Evolutionary conservation across 768 basidiomycete genomes (phyloP), one percentile per base, ranked within the genome.

Genomic region (Gymnopilus junonius): DNA sequence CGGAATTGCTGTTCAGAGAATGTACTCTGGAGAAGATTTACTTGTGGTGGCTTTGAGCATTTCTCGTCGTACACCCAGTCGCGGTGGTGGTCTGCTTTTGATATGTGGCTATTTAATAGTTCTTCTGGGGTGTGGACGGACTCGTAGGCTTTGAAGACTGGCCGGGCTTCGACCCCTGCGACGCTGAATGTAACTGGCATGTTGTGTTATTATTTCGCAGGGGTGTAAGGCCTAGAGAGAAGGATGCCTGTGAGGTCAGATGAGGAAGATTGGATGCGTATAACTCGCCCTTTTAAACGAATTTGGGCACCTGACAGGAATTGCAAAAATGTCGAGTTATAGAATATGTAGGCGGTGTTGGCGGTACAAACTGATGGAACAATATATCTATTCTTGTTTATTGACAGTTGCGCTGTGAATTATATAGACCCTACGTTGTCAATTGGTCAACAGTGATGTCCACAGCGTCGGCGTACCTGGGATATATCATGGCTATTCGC

Each of bases 131-230:
- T 27, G 15, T 46, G 25, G 32, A 51, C n/a, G 8, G 10, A 51
- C 15, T 48, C 48, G 32, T 21, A 39, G 42, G 45, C 17, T 20
- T 25, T 29, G 20, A 31, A 37, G 27, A 65, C 50, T 10, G 56
- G 46, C 10, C 59, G 20, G 34, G 64, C 23, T 27, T 50, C 37
- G 31, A 61, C 59, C 15, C 42, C 34, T n/a, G 64, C 64, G 27
- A 65, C 60, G 12, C 15, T 20, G 56, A 65, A 65, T 5, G 59
- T 32, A 0, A 65, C 55, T 11, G 59, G 55, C 64, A 65, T 65
- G 39, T 14, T 40, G n/a, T 17, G 39, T 12, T 20, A 23, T 6
- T 12, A 32, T 21, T 10, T 1, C 2, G 12, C 8, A 25, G 35
- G 4, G 21, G 27, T n/a, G 8, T 32, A 15, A 14, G 23, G 32